A percentile compares a stretch with the other conserved stretches of the same genome.
phyloP scores from a whole-genome alignment of 2,329 filamentous ascomycete species.

The Pseudonectria foliicola region DNA sequence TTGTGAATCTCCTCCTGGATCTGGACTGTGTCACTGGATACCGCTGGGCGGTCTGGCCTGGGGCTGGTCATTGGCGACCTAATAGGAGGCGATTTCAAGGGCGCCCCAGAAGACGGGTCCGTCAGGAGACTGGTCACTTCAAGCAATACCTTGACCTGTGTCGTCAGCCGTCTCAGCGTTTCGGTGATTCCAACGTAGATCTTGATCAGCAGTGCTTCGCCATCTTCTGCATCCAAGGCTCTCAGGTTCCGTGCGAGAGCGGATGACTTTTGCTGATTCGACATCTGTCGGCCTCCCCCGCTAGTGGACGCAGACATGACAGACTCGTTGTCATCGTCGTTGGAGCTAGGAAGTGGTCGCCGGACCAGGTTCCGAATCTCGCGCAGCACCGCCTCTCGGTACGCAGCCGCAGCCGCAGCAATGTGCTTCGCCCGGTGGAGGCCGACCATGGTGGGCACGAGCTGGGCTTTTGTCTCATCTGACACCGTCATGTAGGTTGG shows the following conservation, averaged over 20 bases:
- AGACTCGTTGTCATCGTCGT: slow-evolving; percentile 87
- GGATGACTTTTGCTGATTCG: slow-evolving; percentile 82
- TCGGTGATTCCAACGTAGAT: slow-evolving; percentile 88
- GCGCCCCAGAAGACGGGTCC: slow-evolving; percentile 31
- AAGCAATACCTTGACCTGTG: slow-evolving; percentile 88
- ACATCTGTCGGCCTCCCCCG: slow-evolving; percentile 58
- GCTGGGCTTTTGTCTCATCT: slow-evolving; percentile 60
- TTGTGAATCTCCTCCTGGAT: slow-evolving; percentile 71
- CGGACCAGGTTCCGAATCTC: slow-evolving; percentile 84
- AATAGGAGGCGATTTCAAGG: slow-evolving; percentile 40
- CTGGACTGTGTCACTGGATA: slow-evolving; percentile 28
- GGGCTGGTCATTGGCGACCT: slow-evolving; percentile 49
- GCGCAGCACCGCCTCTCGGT: slow-evolving; percentile 73
- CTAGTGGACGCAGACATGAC: slow-evolving; percentile 79
- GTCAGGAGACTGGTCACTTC: slow-evolving; percentile 79
- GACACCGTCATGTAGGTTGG: slow-evolving; percentile 74
- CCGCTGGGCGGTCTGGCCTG: slow-evolving; percentile 25
- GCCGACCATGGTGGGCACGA: slow-evolving; percentile 67
- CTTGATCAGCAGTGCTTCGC: slow-evolving; percentile 71
- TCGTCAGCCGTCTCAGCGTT: slow-evolving; percentile 74
- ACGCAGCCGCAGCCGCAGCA: slow-evolving; percentile 71
- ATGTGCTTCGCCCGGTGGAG: slow-evolving; percentile 77
- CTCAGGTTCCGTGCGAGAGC: slow-evolving; percentile 83
- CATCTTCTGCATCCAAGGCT: slow-evolving; percentile 73
- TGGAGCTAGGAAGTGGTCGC: slow-evolving; percentile 80